Base-by-base conservation (phyloP, 192 early-diverging fungal genomes). In the Coemansia sp. region DNA sequence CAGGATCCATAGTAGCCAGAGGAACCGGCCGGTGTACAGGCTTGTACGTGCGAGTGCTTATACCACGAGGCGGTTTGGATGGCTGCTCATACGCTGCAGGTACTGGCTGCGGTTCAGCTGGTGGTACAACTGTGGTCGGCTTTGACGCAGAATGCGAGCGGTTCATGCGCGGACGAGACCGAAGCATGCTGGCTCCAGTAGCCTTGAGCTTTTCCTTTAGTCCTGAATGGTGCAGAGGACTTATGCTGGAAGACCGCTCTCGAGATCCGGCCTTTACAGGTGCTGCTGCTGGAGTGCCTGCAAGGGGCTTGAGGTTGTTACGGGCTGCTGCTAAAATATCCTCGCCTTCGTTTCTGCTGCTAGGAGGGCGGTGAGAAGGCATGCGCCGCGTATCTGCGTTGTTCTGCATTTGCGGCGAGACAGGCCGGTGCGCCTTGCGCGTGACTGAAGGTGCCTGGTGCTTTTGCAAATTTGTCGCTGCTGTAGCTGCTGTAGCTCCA, bases 191-290 rank as follows among this genome's bases (percentile, higher is more conserved):
- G 7, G 72, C 72, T 38, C 72, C 72, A 0, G 65, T 75, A 3
- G 66, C 53, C 54, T 75, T 68, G 5, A 75, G 65, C 36, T 57
- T 67, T 7, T 75, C 72, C 55, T 75, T 75, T 36, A 75, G 28
- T 7, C 72, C 72, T 18, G 46, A 50, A 8, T 56, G 60, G 10
- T 53, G 57, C 48, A 31, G 33, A 0, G 50, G 54, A 0, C 38
- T 44, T 15, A 41, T 36, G 55, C 53, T 36, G 8, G 57, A 20
- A 5, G 50, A 15, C 15, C 41, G 53, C 28, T 55, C 57, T 48
- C 56, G 33, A 35, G 33, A 35, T 35, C 33, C 33, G 7, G 33
- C 2, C 10, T 7, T 35, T 35, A 6, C 33, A 16, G 33, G 18
- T 10, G 11, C 11, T 13, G 7, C 20, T 5, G 47, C 41, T 1